phyloP scores from a whole-genome alignment of 176 grass and related monocot genomes.

The Cenchrus fungigraminus region DNA sequence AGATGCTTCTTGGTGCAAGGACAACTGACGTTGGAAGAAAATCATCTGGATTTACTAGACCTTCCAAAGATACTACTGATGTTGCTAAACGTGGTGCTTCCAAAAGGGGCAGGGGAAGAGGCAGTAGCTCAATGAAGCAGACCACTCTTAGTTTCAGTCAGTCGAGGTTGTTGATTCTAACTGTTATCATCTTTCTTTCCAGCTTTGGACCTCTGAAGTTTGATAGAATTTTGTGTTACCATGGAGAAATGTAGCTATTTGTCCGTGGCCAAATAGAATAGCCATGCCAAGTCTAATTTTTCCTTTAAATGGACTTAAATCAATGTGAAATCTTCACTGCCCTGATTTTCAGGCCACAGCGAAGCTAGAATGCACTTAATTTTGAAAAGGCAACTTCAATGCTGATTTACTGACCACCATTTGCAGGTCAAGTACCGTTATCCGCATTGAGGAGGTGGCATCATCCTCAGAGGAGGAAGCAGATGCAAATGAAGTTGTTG shows the following conservation, averaged over 20 bases:
- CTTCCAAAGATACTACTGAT: constrained; percentile 57
- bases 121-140: constrained; percentile 63
- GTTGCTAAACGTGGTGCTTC: constrained; percentile 46
- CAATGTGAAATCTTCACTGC: not conserved
- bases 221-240: not conserved
- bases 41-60: constrained; percentile 54
- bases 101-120: constrained; percentile 65
- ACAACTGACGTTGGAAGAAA: constrained; percentile 47
- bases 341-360: not conserved
- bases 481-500: constrained; percentile 60
- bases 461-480: constrained; percentile 74
- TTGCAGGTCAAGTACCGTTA: constrained; percentile 54
- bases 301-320: not conserved
- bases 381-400: not conserved
- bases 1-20: constrained; percentile 51
- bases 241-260: not conserved
- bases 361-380: constrained; percentile 5
- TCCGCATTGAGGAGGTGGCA: constrained; percentile 63
- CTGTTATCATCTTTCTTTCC: not conserved
- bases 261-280: not conserved
- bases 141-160: constrained; percentile 64
- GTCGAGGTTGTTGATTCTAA: constrained; percentile 51
- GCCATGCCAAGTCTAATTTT: not conserved
- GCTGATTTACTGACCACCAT: constrained; percentile 3
- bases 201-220: constrained; percentile 2